Conservation (phyloP, 1,284 basidiomycete species). For the Prillingera fragicola region DNA sequence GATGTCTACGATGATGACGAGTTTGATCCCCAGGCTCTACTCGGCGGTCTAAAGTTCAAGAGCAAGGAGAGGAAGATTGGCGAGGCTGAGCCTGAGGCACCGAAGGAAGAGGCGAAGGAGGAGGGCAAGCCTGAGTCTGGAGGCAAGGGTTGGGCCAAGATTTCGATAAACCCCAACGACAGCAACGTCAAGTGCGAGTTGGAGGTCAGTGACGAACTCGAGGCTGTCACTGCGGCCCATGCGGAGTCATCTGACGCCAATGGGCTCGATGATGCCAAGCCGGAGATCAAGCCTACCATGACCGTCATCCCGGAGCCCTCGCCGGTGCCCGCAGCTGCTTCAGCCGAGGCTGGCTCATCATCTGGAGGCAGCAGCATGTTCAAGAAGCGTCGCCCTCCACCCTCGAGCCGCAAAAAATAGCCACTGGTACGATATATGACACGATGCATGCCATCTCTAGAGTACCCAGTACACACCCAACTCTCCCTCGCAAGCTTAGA, state of each 20-base stretch:
- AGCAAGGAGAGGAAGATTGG: slow-evolving; percentile 29
- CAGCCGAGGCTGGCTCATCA: too few species aligned
- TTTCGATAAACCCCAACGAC: too few species aligned
- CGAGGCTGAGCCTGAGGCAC: slow-evolving; percentile 1
- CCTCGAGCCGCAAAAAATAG: slow-evolving; percentile 38
- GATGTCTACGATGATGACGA: slow-evolving; percentile 44
- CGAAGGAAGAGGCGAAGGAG: slow-evolving; percentile 2
- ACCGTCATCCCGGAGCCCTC: too few species aligned
- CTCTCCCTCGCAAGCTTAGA: slow-evolving; percentile 46
- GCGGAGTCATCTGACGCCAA: slow-evolving; percentile 2
- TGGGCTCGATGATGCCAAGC: slow-evolving; percentile 2
- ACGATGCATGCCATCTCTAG: not conserved
- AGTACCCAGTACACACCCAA: not conserved
- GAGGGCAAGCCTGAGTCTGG: not conserved
- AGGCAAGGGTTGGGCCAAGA: not conserved
- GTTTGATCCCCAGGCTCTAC: slow-evolving; percentile 29
- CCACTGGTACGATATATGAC: not conserved
- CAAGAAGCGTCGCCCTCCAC: slow-evolving; percentile 48
- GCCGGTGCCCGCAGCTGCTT: too few species aligned
- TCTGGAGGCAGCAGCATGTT: slow-evolving; percentile 32
- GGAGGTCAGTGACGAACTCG: not conserved
- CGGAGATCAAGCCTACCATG: not conserved
- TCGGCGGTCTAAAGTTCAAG: slow-evolving; percentile 33
- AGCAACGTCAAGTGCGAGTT: slow-evolving; percentile 16
- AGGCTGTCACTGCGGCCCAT: slow-evolving; percentile 12